Evolutionary conservation across 345 rosid genomes (phyloP), one percentile per base, ranked within the genome.

Genomic region (Populus tremula): DNA sequence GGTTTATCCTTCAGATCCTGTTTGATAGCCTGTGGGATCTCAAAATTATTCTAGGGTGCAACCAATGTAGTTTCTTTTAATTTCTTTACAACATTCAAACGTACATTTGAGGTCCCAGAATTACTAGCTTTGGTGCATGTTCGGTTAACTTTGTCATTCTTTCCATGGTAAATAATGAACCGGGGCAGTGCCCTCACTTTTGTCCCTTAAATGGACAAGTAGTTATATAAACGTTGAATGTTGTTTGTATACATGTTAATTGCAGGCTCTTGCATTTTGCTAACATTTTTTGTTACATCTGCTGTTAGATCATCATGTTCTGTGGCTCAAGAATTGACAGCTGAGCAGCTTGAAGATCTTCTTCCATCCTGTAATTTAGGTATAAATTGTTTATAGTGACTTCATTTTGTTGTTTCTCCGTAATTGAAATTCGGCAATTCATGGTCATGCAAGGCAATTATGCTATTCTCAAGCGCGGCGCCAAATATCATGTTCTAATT

Each of bases 271-370:
- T 45, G 35, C 63, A 69, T 67, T 62, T 47, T 67, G 20, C 68
- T 61, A 71, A 72, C 47, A 41, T 35, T 5, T 71, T 54, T 67
- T 5, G 13, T 38, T 78, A 35, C 70, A 50, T 61, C 66, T 81
- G 67, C 73, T 78, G 63, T 74, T 87, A 90, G 97, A 87, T 87
- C 95, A 64, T 70, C 77, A 16, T 92, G 91, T 81, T 84, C 88
- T 50, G 90, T 85, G 25, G 82, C 89, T 80, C 85, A 89, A 87
- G 88, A 89, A 80, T 70, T 86, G 84, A 80, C 84, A 73, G 67
- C 85, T 75, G 88, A 89, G 77, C 84, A 87, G 83, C 86, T 92
- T 67, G 90, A 89, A 85, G 90, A 87, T 84, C 82, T 92, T 70
- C 73, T 87, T 14, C 82, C 87, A 17, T 71, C 86, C 49, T 69